Percentiles rank a stretch among this genome's conserved stretches.
Evolutionary conservation across 2,329 filamentous ascomycete genomes (phyloP).

Genomic region (Tolypocladium endophyticum): DNA sequence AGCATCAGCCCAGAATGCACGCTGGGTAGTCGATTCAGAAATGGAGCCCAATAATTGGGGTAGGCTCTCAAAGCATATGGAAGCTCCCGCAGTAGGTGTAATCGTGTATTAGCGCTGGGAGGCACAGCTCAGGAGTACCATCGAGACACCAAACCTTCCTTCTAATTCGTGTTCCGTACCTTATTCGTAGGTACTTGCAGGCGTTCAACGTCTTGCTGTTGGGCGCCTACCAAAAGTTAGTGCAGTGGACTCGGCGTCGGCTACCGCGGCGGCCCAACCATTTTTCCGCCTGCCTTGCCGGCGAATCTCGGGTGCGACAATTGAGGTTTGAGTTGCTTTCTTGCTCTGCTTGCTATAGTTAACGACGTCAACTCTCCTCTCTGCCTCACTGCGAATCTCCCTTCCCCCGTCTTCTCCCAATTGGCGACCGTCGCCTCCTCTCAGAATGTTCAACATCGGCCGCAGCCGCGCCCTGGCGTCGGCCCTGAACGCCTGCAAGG

Average conservation of each 20-base stretch:
- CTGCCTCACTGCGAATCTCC: slow-evolving; percentile 7
- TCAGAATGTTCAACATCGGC: slow-evolving; percentile 77
- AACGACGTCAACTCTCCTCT: slow-evolving; percentile 3
- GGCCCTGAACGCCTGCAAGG: slow-evolving; percentile 68
- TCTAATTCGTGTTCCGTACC: too few relatives aligned
- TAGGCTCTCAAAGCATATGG: too few relatives aligned
- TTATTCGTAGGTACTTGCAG: too few relatives aligned
- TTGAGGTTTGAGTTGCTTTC: slow-evolving; percentile 7
- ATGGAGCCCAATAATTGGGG: too few relatives aligned
- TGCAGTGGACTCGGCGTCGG: background rate
- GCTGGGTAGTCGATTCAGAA: too few relatives aligned
- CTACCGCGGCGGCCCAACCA: background rate
- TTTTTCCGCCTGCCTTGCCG: slow-evolving; percentile 7
- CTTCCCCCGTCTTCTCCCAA: slow-evolving; percentile 6
- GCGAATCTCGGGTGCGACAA: slow-evolving; percentile 11
- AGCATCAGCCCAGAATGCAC: too few relatives aligned
- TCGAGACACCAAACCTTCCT: too few relatives aligned
- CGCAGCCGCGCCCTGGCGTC: slow-evolving; percentile 72
- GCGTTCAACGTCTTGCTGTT: too few relatives aligned
- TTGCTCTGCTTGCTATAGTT: background rate
- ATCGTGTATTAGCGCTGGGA: too few relatives aligned
- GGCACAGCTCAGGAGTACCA: too few relatives aligned
- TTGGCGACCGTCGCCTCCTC: slow-evolving; percentile 8
- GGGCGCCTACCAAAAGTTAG: too few relatives aligned
- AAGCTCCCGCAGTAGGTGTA: too few relatives aligned